Evolutionary conservation across 345 rosid species (phyloP), one percentile per base, ranked within the genome.

Genomic region (Brassica nigra): DNA sequence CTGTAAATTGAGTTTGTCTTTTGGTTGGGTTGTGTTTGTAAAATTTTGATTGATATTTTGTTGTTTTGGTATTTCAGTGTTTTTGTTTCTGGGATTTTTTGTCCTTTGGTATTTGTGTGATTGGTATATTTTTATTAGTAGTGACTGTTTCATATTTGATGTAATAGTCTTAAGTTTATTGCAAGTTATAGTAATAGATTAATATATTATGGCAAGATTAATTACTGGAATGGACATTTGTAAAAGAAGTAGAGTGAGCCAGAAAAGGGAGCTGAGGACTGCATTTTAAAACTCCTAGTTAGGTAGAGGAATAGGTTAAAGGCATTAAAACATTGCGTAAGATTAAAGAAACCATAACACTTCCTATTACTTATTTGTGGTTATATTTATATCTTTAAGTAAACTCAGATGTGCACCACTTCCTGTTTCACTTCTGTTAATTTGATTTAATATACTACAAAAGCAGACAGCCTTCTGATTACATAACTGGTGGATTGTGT

Each of bases 251-350:
- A 12, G 36, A 75, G 69, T 75, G 78, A 74, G 67, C 75, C 78
- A 68, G 66, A 80, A 52, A 75, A 3, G 47, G n/a, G 79, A 75
- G 76, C 83, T 70, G 36, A 70, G 42, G 66, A 69, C 75, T 80
- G 76, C 68, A 62, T 62, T 74, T 68, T 80, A 11, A 70, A 74
- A 80, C 75, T 80, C 83, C 71, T 47, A 74, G 68, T 80, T 80
- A 74, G 77, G 79, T 76, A 64, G 8, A 80, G 77, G 83, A 81
- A 81, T 73, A 71, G 80, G 34, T 70, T 63, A 66, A 70, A 42
- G 63, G 76, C 69, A 80, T 75, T 80, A 80, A 80, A 80, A 76
- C 80, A 54, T 76, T 81, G 69, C 73, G 71, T 81, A 81, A 31
- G 69, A 55, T 57, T 70, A 81, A 80, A 80, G 83, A 37, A 70